Base-by-base conservation (phyloP, 192 early-diverging fungal genomes). In the Ambispora gerdemannii region DNA sequence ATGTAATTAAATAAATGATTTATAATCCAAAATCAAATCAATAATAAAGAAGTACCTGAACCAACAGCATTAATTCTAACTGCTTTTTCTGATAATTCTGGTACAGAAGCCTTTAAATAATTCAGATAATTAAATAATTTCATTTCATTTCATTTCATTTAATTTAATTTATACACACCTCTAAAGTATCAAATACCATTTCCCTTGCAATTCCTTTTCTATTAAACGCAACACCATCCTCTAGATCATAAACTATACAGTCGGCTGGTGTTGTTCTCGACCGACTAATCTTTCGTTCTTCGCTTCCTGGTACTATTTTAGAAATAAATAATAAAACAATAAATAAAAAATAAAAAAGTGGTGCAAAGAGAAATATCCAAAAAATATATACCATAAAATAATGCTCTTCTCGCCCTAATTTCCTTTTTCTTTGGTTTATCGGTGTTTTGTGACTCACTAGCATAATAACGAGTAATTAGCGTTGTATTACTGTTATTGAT, bases 21-120 rank as follows among this genome's bases (percentile, higher is more conserved):
- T 3, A 6, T 10, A 71, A 28, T 19, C 3, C 22, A 71, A 28
- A 50, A 27, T 71, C 13, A 86, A 60, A 15, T 30, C 17, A 33
- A 61, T 30, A 25, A 27, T 63, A 34, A 55, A 27, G n/a, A n/a
- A 32, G 56, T 76, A 65, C 85, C 90, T 13, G 89, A 90, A 20
- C 91, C 91, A 27, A 95, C 78, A 11, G 88, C 77, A 76, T 97
- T 97, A 72, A 97, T 96, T 36, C 95, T 87, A 31, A 97, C 95
- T 4, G 91, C 90, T 61, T 91, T 88, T 74, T 96, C 94, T 0
- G 83, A 82, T 19, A 80, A 84, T n/a, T 84, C 84, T 51, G 87
- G 76, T 63, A 86, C 89, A 24, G 82, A 87, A 43, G 78, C 88
- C 81, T 77, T 31, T 74, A 70, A 59, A 58, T 17, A 55, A 74